These are phyloP conservation scores for Lantana camara DNA, from an alignment of 257 asterid species.

Conservation along the genomic window DNA sequence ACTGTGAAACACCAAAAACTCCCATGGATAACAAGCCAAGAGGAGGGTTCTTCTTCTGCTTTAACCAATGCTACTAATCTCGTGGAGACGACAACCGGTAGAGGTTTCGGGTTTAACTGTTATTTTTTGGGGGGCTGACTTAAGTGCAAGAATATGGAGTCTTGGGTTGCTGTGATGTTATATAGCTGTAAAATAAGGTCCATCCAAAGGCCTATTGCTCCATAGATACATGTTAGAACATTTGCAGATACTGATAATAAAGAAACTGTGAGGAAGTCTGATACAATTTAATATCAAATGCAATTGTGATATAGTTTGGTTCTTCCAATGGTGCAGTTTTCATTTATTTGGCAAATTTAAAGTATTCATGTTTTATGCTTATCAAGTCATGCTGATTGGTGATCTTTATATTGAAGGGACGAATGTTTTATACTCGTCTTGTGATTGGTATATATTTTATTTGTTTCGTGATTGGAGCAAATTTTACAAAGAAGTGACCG, in stretches of 20 bases:
- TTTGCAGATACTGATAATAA: conserved; percentile 9
- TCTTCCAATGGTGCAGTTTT: too few relatives aligned
- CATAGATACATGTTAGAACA: conserved; percentile 35
- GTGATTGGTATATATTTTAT: too few relatives aligned
- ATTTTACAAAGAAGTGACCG: too few relatives aligned
- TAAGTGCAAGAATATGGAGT: conserved; percentile 33
- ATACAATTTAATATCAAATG: conserved; percentile 19
- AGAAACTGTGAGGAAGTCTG: not conserved
- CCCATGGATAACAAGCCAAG: conserved; percentile 50
- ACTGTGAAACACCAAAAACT: conserved; percentile 48
- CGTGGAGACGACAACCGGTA: too few relatives aligned
- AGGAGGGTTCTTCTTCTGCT: conserved; percentile 76
- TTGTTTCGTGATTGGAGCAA: too few relatives aligned
- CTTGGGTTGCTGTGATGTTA: conserved; percentile 61
- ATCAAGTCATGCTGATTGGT: too few relatives aligned
- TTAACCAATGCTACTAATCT: conserved; percentile 46
- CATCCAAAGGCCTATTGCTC: conserved; percentile 63
- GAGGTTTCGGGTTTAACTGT: not conserved
- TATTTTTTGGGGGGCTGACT: not conserved
- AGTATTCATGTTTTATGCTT: too few relatives aligned
- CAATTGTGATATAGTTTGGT: conserved; percentile 23
- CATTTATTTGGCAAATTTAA: too few relatives aligned
- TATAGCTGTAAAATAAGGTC: conserved; percentile 61
- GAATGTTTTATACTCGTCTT: too few relatives aligned
- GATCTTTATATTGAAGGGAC: too few relatives aligned